These are phyloP conservation scores for Fusarium liriodendri DNA, from an alignment of 2,329 filamentous ascomycete species.

Conservation along the genomic window DNA sequence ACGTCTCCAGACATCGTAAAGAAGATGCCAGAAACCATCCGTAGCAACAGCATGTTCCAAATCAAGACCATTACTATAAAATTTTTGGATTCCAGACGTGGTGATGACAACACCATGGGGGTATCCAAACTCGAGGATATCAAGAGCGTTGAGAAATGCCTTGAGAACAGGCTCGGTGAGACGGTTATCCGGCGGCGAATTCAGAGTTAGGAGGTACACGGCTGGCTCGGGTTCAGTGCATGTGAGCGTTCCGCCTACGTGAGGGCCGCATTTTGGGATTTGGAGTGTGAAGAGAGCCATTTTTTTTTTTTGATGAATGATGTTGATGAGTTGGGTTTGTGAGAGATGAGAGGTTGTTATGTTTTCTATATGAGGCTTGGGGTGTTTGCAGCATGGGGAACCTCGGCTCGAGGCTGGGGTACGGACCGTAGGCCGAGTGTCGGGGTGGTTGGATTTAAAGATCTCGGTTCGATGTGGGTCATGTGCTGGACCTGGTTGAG, in stretches of 20 bases:
- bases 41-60: slow-evolving; percentile 72
- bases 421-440: neutral
- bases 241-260: slow-evolving; percentile 68
- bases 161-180: slow-evolving; percentile 76
- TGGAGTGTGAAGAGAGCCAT: slow-evolving; percentile 59
- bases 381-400: neutral
- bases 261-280: slow-evolving; percentile 59
- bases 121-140: slow-evolving; percentile 76
- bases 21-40: slow-evolving; percentile 69
- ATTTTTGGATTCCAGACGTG: slow-evolving; percentile 79
- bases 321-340: too few species aligned
- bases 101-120: slow-evolving; percentile 81
- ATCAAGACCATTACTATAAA: slow-evolving; percentile 88
- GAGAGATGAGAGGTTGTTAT: slow-evolving; percentile 11
- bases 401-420: slow-evolving; percentile 36
- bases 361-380: neutral
- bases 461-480: slow-evolving; percentile 14
- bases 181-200: slow-evolving; percentile 80
- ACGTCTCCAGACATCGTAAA: slow-evolving; percentile 74
- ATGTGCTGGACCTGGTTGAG: slow-evolving; percentile 2
- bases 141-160: slow-evolving; percentile 76
- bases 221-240: slow-evolving; percentile 69
- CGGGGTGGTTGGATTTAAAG: neutral
- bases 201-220: slow-evolving; percentile 80
- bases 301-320: neutral